Base-by-base conservation (phyloP, 441 rosid genomes). In the Viola pubescens region DNA sequence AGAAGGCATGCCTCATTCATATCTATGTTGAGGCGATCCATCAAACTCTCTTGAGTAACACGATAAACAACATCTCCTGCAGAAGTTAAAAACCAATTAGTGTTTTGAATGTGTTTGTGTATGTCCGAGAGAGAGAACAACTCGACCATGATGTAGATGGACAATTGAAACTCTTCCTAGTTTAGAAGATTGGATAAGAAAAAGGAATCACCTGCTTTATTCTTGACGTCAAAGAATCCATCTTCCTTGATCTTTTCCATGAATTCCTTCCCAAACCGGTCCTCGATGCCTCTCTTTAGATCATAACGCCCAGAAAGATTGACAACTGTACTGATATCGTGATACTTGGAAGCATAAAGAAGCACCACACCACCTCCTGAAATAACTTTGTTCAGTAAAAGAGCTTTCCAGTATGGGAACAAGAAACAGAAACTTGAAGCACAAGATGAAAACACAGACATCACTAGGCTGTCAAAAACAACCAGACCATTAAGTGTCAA, bases 331-430 rank as follows among this genome's bases (percentile, higher is more conserved):
- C 40, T 52, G 54, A 92, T 65, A 46, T 82, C 88, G 1, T 80
- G 74, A 70, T 82, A 82, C 67, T 87, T 89, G 19, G 96, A 86
- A 70, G 97, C 90, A 70, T 87, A 84, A 37, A 92, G 74, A 61
- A 92, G 89, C 75, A 84, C 98, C 52, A 73, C 90, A 77, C 75
- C 79, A 7, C 92, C 96, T 56, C 97, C 98, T 87, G 58, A 4
- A 34, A 41, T 59, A 46, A 48, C 38, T 61, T 54, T 6, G 47
- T 47, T 59, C 43, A 59, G 14, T 7, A 43, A 43, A 26, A n/a
- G 4, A 51, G 14, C 58, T 61, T 57, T 19, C 19, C 10, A 16
- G 16, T 13, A 56, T 13, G 41, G n/a, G 4, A 38, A 45, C 26
- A 51, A 69, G 9, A 8, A 4, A 6, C 26, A 54, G 12, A 41